Base-by-base conservation (phyloP, 1,284 basidiomycete species). In the Boletus sp. region DNA sequence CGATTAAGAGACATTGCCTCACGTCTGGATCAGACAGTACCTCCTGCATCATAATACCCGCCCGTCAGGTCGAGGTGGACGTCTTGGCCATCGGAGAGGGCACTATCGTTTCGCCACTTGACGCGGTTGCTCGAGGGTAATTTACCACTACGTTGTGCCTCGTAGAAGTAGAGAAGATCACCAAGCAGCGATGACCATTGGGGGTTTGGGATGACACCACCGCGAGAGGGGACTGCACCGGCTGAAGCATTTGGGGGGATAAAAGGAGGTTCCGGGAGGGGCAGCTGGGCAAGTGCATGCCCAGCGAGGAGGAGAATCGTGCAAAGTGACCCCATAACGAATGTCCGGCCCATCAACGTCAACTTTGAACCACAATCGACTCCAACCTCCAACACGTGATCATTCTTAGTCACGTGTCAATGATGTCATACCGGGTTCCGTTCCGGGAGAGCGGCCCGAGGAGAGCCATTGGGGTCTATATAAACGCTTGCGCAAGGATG, bases 41-140 rank as follows among this genome's bases (percentile, higher is more conserved):
- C 84, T 72, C 88, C 93, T 46, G 93, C 92, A 73, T 95, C 93
- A 60, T 91, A 95, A 67, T 86, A 95, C 4, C 94, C 94, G 56
- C 91, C 91, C 20, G 75, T 80, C 38, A 96, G 71, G 65, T 96
- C 88, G 14, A 92, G 61, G 4, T 75, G 74, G 26, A 77, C 83
- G 56, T 91, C 85, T 47, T 73, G 67, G 9, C 93, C 94, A 67
- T 97, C 94, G 23, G 81, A 69, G 22, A 85, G 59, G 17, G 80
- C 78, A 61, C 86, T 91, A 52, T 84, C 78, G 58, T 96, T 95
- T 43, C 94, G 76, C 94, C 94, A 96, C 13, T 75, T 60, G 0
- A 95, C 90, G 20, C 93, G 78, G 55, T 90, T 90, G 5, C 73
- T 75, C 10, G 67, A 59, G 0, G 86, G 80, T 5, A 95, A 75